These are phyloP conservation scores for Ramalina intermedia DNA, from an alignment of 495 filamentous ascomycete genomes.

Conservation along the genomic window DNA sequence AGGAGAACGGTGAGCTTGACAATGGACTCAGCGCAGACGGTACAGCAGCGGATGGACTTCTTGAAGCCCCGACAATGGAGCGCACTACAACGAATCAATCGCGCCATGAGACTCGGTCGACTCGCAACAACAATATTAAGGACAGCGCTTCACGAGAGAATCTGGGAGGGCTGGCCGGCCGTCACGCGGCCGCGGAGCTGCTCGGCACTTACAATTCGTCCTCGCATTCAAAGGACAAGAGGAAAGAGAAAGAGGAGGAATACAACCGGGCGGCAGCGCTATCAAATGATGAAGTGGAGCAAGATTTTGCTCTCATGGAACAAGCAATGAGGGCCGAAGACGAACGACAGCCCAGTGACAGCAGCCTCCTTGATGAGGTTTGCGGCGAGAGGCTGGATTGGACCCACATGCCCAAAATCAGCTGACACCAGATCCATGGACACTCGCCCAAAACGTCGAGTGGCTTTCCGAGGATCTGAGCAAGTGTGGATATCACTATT, in stretches of 20 bases:
- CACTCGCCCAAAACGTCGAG: too few species aligned
- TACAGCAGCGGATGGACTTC: slow-evolving; percentile 25
- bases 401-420: background rate
- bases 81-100: slow-evolving; percentile 44
- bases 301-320: slow-evolving; percentile 13
- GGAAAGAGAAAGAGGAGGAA: slow-evolving; percentile 14
- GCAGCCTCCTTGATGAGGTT: slow-evolving; percentile 7
- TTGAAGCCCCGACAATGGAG: slow-evolving; percentile 52
- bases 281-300: slow-evolving; percentile 11
- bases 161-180: slow-evolving; percentile 13
- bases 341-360: slow-evolving; percentile 2
- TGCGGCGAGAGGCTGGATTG: slow-evolving; percentile 3
- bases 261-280: slow-evolving; percentile 11
- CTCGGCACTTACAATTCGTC: slow-evolving; percentile 4
- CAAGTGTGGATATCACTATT: too few species aligned
- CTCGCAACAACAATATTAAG: slow-evolving; percentile 28
- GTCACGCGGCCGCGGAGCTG: slow-evolving; percentile 3
- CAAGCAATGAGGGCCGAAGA: slow-evolving; percentile 13
- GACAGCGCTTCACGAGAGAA: slow-evolving; percentile 1
- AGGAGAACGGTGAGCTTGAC: slow-evolving; percentile 32
- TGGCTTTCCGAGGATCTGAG: too few species aligned
- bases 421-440: too few species aligned
- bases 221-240: background rate
- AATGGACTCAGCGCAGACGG: slow-evolving; percentile 28
- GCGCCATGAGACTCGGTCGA: slow-evolving; percentile 58